These are phyloP conservation scores for Mycena chlorophos DNA, from an alignment of 768 basidiomycete genomes.

Conservation along the genomic window DNA sequence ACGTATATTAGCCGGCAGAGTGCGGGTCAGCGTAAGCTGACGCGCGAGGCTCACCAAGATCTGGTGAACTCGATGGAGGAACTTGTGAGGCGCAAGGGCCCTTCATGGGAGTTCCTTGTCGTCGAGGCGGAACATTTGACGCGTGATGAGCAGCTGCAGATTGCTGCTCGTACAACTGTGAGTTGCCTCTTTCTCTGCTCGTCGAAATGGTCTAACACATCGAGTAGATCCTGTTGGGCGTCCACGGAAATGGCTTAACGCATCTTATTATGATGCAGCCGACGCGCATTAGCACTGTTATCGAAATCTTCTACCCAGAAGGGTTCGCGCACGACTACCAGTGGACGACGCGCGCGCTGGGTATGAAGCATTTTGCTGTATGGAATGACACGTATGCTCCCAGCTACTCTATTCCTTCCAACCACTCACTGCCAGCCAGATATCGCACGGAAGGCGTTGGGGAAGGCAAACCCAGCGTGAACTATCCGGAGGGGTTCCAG, in stretches of 20 bases:
- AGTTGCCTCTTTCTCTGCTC: conserved; percentile 25
- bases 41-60: conserved; percentile 53
- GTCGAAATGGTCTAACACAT: neutral
- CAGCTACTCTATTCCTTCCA: neutral
- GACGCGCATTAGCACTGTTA: conserved; percentile 73
- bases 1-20: conserved; percentile 74
- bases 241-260: conserved; percentile 81
- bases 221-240: conserved; percentile 62
- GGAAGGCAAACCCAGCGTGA: conserved; percentile 43
- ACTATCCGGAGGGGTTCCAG: conserved; percentile 87
- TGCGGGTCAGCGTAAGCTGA: conserved; percentile 50
- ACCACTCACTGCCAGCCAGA: conserved; percentile 30
- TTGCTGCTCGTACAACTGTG: conserved; percentile 71
- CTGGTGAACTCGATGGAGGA: conserved; percentile 54
- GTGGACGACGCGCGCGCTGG: conserved; percentile 74
- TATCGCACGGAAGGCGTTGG: conserved; percentile 34
- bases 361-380: conserved; percentile 69
- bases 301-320: conserved; percentile 79
- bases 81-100: conserved; percentile 43
- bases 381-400: conserved; percentile 74
- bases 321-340: conserved; percentile 88
- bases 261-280: conserved; percentile 85
- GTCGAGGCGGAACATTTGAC: conserved; percentile 64
- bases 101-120: conserved; percentile 60
- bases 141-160: conserved; percentile 72